Evolutionary conservation across 306 rosid species (phyloP).

Genomic region (Gastrolobium bilobum): DNA sequence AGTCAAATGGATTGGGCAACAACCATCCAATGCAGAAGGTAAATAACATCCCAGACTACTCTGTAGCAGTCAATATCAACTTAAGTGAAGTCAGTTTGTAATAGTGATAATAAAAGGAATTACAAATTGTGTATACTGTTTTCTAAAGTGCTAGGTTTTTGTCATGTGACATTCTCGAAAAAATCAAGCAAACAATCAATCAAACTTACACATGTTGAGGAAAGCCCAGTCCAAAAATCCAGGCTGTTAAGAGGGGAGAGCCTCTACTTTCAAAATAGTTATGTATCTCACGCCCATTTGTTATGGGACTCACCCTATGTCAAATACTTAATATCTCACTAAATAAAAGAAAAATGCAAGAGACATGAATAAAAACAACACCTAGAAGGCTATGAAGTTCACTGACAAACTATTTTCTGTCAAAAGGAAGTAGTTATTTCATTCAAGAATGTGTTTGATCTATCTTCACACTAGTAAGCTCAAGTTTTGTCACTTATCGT

Average conservation of each 20-base stretch:
- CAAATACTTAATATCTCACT: slow-evolving; percentile 14
- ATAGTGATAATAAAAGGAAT: background rate
- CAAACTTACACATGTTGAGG: background rate
- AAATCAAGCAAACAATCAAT: background rate
- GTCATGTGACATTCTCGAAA: slow-evolving; percentile 20
- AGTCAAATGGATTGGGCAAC: slow-evolving; percentile 13
- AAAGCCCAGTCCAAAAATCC: background rate
- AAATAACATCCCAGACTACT: slow-evolving; percentile 10
- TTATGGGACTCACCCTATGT: slow-evolving; percentile 15
- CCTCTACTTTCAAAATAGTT: background rate
- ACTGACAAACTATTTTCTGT: background rate
- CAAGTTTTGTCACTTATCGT: slow-evolving; percentile 35
- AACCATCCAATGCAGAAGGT: slow-evolving; percentile 35
- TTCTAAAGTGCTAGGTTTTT: slow-evolving; percentile 11
- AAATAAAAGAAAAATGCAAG: slow-evolving; percentile 26
- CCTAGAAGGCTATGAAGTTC: background rate
- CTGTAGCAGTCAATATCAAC: slow-evolving; percentile 1
- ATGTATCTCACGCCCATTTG: background rate
- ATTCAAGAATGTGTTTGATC: background rate
- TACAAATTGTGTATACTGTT: background rate
- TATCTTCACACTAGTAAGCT: background rate
- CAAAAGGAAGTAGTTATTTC: slow-evolving; percentile 15
- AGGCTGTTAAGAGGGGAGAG: slow-evolving; percentile 10
- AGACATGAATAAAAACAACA: background rate
- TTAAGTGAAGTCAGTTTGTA: slow-evolving; percentile 10